phyloP scores from a whole-genome alignment of 371 early-diverging fungal genomes.

The Chytridium lagenaria region DNA sequence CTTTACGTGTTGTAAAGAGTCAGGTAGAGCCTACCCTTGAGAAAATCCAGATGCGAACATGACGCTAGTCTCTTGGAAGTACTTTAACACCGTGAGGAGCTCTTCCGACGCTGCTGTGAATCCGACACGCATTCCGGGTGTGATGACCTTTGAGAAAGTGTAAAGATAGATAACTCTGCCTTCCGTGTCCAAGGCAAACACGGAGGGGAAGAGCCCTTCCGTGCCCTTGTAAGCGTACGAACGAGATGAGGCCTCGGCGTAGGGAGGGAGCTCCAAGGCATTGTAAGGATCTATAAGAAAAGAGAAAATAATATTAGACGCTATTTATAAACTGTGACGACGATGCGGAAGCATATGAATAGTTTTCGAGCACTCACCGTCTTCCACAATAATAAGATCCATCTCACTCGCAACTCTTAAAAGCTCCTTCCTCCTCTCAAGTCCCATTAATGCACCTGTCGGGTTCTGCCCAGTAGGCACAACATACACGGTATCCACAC shows the following conservation, averaged over 20 bases:
- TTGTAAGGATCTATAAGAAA: conserved; percentile 15
- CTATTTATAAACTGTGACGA: too few relatives aligned
- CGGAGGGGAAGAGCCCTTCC: conserved; percentile 13
- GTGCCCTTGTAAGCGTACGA: conserved; percentile 20
- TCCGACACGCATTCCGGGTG: conserved; percentile 24
- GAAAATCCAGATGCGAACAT: conserved; percentile 19
- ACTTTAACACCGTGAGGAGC: neutral
- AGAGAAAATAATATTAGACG: too few relatives aligned
- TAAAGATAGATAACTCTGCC: conserved; percentile 28
- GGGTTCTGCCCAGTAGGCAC: conserved; percentile 71
- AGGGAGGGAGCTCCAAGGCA: conserved; percentile 13
- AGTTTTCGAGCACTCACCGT: too few relatives aligned
- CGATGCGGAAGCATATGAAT: too few relatives aligned
- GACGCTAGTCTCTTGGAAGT: conserved; percentile 11
- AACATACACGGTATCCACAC: conserved; percentile 58
- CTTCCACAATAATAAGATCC: conserved; percentile 65
- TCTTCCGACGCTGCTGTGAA: conserved; percentile 6
- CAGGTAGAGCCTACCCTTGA: conserved; percentile 23
- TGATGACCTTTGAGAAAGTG: conserved; percentile 26
- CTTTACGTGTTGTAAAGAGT: too few relatives aligned
- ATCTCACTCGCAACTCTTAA: conserved; percentile 57
- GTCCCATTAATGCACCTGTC: conserved; percentile 58
- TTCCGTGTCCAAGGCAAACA: conserved; percentile 24
- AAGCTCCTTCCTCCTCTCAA: conserved; percentile 60
- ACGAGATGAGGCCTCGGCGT: neutral